Base-by-base conservation (phyloP, 768 basidiomycete genomes). In the Leccinum incarnatum region DNA sequence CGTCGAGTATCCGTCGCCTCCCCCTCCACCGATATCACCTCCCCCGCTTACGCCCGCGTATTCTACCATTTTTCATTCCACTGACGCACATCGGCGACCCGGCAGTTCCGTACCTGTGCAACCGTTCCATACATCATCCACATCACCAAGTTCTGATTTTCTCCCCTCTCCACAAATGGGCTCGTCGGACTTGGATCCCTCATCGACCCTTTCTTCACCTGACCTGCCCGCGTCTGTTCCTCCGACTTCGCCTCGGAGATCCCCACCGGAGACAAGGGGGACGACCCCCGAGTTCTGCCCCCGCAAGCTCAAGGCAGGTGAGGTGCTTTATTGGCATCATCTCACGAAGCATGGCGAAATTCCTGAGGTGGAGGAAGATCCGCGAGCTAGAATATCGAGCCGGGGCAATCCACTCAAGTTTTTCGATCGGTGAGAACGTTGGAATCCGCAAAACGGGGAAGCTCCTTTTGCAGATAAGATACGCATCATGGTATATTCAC, bases 311-410 rank as follows among this genome's bases (percentile, higher is more conserved):
- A 77, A 74, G 65, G 75, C 78, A 10, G 89, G 89, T 21, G 87
- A 89, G 60, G 67, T 83, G 10, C 74, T 91, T 17, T 89, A 80
- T 67, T 92, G 89, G 89, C 88, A 91, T 68, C 85, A 91, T 63
- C 84, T 91, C 58, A 71, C 79, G 51, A 83, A 82, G 62, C 81
- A 78, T 59, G 89, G 89, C 12, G 89, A 91, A 71, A 87, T 89
- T 58, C 84, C 87, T 42, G 86, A 81, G 27, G 86, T 88, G 10
- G 71, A 70, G 53, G 84, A 91, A 60, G 84, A 90, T 70, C 67
- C 77, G 37, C 81, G 85, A 27, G 86, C 88, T 8, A 73, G 72
- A 57, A 57, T 68, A 21, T 53, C 64, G 30, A 65, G 52, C 27
- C 53, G 56, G 51, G 47, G 48, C 14, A 23, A 51, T 52, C 25